These are phyloP conservation scores for Calycina herbarum DNA, from an alignment of 2,329 filamentous ascomycete species.

Conservation along the genomic window DNA sequence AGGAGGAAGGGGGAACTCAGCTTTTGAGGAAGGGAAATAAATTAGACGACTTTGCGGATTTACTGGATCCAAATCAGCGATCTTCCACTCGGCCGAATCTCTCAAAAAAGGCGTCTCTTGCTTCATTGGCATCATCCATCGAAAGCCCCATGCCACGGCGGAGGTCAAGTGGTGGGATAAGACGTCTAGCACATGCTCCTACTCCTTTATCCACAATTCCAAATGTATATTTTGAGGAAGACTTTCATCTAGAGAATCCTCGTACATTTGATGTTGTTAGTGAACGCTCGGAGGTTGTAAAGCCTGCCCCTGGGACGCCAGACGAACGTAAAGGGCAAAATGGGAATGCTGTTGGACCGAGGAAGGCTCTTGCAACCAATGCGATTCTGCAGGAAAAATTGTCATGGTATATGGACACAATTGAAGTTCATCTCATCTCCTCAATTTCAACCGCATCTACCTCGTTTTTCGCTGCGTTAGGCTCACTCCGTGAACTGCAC, in stretches of 20 bases:
- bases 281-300: conserved; percentile 91
- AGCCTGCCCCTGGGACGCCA: conserved; percentile 55
- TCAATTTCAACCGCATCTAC: conserved; percentile 95
- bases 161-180: conserved; percentile 51
- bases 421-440: conserved; percentile 94
- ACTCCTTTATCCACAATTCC: conserved; percentile 92
- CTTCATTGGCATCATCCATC: conserved; percentile 41
- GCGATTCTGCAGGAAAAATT: conserved; percentile 97
- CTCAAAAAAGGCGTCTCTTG: conserved; percentile 43
- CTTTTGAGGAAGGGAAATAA: conserved; percentile 35
- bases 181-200: conserved; percentile 67
- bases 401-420: conserved; percentile 99
- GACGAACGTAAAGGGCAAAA: conserved; percentile 58
- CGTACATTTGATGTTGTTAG: conserved; percentile 96
- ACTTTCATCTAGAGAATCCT: conserved; percentile 94
- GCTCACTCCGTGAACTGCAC: conserved; percentile 86
- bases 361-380: conserved; percentile 91
- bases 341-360: conserved; percentile 59
- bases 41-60: conserved; percentile 41
- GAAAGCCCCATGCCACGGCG: conserved; percentile 43
- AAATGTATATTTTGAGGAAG: conserved; percentile 88
- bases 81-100: conserved; percentile 30
- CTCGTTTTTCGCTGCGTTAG: conserved; percentile 92
- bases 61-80: conserved; percentile 40
- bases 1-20: conserved; percentile 57